phyloP scores from a whole-genome alignment of 352 stramenopile species.

The Phytophthora capsici region DNA sequence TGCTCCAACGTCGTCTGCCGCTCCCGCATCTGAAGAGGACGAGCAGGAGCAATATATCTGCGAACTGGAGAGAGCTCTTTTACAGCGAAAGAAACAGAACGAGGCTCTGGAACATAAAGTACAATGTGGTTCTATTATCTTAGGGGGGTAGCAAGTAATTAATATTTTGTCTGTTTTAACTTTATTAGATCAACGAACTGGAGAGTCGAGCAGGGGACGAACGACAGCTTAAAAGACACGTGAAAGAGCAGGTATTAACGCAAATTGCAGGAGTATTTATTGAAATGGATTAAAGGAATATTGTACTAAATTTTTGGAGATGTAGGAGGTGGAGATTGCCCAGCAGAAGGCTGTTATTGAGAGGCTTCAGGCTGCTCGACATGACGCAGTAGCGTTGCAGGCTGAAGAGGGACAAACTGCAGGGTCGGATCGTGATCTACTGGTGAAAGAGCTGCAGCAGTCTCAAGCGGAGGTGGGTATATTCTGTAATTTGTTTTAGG shows the following conservation, averaged over 20 bases:
- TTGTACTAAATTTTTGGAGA: conserved; percentile 1
- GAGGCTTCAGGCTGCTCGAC: conserved; percentile 16
- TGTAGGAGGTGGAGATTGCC: conserved; percentile 29
- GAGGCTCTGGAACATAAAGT: conserved; percentile 61
- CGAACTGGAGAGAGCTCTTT: conserved; percentile 71
- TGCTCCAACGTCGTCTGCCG: background rate
- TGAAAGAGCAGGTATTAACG: conserved; percentile 27
- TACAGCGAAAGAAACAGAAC: conserved; percentile 82
- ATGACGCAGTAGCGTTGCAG: conserved; percentile 12
- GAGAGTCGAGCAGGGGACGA: conserved; percentile 14
- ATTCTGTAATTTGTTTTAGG: background rate
- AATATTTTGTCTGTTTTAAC: conserved; percentile 13
- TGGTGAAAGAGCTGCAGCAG: conserved; percentile 59
- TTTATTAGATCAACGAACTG: conserved; percentile 23
- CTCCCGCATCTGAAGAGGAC: conserved; percentile 45
- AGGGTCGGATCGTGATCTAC: conserved; percentile 17
- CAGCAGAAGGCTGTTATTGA: conserved; percentile 30
- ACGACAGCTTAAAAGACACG: conserved; percentile 13
- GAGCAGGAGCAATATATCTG: conserved; percentile 84
- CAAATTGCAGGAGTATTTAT: background rate
- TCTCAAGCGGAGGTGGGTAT: conserved; percentile 54
- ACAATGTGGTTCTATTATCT: background rate
- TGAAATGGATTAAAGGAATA: background rate
- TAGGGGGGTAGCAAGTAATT: conserved; percentile 1
- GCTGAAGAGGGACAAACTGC: conserved; percentile 11